phyloP scores from a whole-genome alignment of 257 asterid genomes.

The Henckelia pumila region DNA sequence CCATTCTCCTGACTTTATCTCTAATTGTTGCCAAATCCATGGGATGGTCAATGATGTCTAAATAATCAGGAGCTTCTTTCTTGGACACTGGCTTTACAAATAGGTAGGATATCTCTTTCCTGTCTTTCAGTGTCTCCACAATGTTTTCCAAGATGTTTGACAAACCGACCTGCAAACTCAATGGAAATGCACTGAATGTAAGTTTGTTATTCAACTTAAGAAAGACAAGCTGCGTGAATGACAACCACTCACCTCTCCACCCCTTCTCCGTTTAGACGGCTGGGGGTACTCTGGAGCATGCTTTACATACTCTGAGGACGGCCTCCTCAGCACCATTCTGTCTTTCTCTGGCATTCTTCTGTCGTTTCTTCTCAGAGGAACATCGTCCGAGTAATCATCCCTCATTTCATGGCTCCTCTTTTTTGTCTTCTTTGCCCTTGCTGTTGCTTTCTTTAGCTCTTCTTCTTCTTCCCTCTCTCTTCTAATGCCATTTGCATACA shows the following conservation, averaged over 20 bases:
- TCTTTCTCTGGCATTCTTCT: conserved; percentile 69
- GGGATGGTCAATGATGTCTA: conserved; percentile 51
- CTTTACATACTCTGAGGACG: conserved; percentile 49
- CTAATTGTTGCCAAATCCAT: conserved; percentile 90
- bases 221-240: not conserved
- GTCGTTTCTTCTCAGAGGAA: conserved; percentile 71
- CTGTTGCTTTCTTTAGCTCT: conserved; percentile 39
- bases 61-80: conserved; percentile 95
- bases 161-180: conserved; percentile 65
- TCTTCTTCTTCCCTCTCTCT: conserved; percentile 96
- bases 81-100: conserved; percentile 84
- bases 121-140: conserved; percentile 64
- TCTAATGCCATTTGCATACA: conserved; percentile 68
- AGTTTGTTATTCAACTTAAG: conserved; percentile 12
- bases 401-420: conserved; percentile 61
- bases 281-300: conserved; percentile 51
- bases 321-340: conserved; percentile 55
- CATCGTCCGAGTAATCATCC: conserved; percentile 65
- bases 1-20: conserved; percentile 69
- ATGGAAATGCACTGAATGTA: conserved; percentile 19
- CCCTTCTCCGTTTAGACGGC: conserved; percentile 79
- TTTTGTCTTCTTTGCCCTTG: conserved; percentile 69
- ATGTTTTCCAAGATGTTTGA: conserved; percentile 72
- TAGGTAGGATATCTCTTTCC: conserved; percentile 65
- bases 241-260: conserved; percentile 75